Conservation (phyloP, 768 basidiomycete species). For the Trametes villosa region DNA sequence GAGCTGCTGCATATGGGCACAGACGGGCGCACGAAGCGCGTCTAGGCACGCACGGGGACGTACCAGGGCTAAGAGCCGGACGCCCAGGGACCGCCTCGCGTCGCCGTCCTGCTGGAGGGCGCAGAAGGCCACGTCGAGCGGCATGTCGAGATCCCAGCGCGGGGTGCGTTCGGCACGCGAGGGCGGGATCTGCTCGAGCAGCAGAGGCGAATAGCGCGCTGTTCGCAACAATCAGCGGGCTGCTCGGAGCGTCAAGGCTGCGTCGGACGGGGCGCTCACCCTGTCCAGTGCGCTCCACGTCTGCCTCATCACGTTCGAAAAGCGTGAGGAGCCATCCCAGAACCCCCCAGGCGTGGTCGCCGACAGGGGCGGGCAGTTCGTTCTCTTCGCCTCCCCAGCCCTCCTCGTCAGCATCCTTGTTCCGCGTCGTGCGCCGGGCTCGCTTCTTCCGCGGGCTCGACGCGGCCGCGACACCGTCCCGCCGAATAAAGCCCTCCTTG, state of each 20-base stretch:
- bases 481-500: conserved; percentile 54
- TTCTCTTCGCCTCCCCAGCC: conserved; percentile 31
- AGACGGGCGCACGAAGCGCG: background rate
- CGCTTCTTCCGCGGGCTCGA: conserved; percentile 14
- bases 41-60: conserved; percentile 15
- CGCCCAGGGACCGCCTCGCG: conserved; percentile 28
- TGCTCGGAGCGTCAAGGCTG: conserved; percentile 2
- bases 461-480: conserved; percentile 27
- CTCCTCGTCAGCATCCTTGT: background rate
- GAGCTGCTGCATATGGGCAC: background rate
- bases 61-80: conserved; percentile 37
- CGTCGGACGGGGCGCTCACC: conserved; percentile 38
- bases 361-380: conserved; percentile 44
- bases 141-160: conserved; percentile 59
- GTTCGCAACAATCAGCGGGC: conserved; percentile 16
- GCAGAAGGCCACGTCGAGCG: conserved; percentile 49
- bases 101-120: conserved; percentile 33
- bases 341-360: conserved; percentile 68
- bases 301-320: conserved; percentile 68
- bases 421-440: background rate
- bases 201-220: conserved; percentile 54
- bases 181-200: conserved; percentile 53
- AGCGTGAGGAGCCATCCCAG: conserved; percentile 70
- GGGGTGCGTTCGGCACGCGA: conserved; percentile 50
- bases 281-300: conserved; percentile 39